These are phyloP conservation scores for Meyerozyma carpophila DNA, from an alignment of 1,139 yeast species.

Conservation along the genomic window DNA sequence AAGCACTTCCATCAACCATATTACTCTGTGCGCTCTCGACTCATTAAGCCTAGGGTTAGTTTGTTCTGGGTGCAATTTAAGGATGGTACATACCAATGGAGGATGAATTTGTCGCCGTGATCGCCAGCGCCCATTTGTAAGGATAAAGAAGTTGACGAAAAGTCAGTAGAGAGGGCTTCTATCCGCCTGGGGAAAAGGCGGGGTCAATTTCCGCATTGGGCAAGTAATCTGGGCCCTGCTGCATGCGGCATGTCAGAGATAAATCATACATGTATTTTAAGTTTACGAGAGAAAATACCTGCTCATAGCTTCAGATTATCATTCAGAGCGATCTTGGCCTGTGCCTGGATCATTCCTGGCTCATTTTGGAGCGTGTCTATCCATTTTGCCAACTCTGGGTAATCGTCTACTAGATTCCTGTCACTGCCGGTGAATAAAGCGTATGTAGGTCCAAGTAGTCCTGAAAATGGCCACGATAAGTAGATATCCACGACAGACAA, in stretches of 20 bases:
- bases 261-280: background rate
- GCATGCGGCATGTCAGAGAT: background rate
- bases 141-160: background rate
- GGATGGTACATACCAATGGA: constrained; percentile 5
- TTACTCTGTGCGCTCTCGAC: constrained; percentile 49
- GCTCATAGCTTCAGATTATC: no score
- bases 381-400: constrained; percentile 26
- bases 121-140: background rate
- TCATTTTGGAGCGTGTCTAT: constrained; percentile 13
- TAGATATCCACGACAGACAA: constrained; percentile 37
- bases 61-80: no score
- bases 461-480: constrained; percentile 26
- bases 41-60: constrained; percentile 34
- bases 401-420: constrained; percentile 8
- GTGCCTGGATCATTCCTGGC: constrained; percentile 17
- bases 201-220: background rate
- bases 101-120: constrained; percentile 3
- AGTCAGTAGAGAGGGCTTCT: background rate
- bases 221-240: background rate
- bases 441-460: constrained; percentile 1
- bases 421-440: constrained; percentile 4
- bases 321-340: constrained; percentile 9
- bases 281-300: no score
- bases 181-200: background rate
- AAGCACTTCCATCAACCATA: constrained; percentile 53